Base-by-base conservation (phyloP, 345 rosid species). In the Passiflora organensis region DNA sequence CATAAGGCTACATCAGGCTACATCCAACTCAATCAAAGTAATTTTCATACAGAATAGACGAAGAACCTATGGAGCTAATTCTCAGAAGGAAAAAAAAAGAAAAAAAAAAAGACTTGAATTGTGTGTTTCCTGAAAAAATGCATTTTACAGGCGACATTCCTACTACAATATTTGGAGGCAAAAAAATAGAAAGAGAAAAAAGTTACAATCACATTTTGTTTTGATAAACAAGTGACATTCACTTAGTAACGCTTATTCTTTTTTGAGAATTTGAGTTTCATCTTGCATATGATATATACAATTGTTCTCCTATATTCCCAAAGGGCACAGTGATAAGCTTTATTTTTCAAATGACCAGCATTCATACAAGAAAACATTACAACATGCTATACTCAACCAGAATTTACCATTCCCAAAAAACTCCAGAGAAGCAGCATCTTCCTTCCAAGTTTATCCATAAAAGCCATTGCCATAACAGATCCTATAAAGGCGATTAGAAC, bases 391-490 rank as follows among this genome's bases (percentile, higher is more conserved):
- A 23, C 42, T 34, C 32, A 69, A 32, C 2, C 5, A 2, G 24
- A 65, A 72, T 71, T 49, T 65, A 84, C 95, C 88, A 87, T 84
- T 82, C 91, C 88, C 32, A 77, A 66, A 69, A 84, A 87, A 74
- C 95, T 87, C 95, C 89, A 78, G 13, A 80, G 74, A 15, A 87
- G 91, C 43, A 87, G 86, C 67, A 75, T 66, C 59, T 75, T 86
- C 77, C 95, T 80, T 73, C 95, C 95, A 51, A 89, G 69, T 73
- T 73, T 93, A 76, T 93, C 99, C 99, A 93, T 93, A 76, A 89
- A 75, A 71, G 69, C 45, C 99, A 93, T 93, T 3, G 99, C 99
- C 22, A 79, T 13, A 51, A 84, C 1, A 55, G 99, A 93, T 65
- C 96, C 99, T 93, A 74, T 34, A 41, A n/a, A n/a, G n/a, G 70